A percentile compares a stretch with the other conserved stretches of the same genome.
phyloP scores from a whole-genome alignment of 2,329 filamentous ascomycete species.

The Parastagonospora avenae region DNA sequence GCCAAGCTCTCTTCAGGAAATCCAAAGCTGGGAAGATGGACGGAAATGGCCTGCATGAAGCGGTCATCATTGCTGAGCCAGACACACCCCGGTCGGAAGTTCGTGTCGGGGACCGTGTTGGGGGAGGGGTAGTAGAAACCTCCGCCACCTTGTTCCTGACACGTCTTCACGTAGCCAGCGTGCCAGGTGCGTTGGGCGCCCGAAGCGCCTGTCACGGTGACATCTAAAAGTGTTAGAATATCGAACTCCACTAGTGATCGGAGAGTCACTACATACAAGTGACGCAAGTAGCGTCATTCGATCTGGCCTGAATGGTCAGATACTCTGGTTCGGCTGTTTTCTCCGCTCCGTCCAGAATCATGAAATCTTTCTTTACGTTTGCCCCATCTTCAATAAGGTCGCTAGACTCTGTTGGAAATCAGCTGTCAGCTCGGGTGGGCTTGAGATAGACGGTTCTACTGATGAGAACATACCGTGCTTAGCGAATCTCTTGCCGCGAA shows the following conservation, averaged over 20 bases:
- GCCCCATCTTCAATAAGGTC: not conserved
- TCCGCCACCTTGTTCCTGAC: not conserved
- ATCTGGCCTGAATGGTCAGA: not conserved
- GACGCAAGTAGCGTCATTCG: not conserved
- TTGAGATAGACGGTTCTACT: not conserved
- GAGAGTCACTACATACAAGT: not conserved
- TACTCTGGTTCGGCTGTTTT: not conserved
- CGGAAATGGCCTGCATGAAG: conserved; percentile 1
- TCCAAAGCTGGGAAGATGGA: conserved; percentile 7
- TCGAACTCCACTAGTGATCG: not conserved
- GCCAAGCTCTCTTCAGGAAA: conserved; percentile 3
- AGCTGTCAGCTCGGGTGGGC: not conserved
- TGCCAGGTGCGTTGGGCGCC: not conserved
- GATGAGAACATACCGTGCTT: not conserved
- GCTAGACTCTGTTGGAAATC: not conserved
- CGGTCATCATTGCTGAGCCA: conserved; percentile 6
- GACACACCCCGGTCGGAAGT: conserved; percentile 7
- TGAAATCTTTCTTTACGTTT: not conserved
- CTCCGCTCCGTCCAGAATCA: not conserved
- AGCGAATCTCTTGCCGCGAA: not conserved
- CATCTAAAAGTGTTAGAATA: not conserved
- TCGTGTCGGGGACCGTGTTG: conserved; percentile 5
- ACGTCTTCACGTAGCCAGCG: conserved; percentile 7
- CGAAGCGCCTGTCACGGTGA: not conserved
- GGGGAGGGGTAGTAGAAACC: conserved; percentile 6